Evolutionary conservation across 768 basidiomycete genomes (phyloP).

Genomic region (Tylopilus subfusipes): DNA sequence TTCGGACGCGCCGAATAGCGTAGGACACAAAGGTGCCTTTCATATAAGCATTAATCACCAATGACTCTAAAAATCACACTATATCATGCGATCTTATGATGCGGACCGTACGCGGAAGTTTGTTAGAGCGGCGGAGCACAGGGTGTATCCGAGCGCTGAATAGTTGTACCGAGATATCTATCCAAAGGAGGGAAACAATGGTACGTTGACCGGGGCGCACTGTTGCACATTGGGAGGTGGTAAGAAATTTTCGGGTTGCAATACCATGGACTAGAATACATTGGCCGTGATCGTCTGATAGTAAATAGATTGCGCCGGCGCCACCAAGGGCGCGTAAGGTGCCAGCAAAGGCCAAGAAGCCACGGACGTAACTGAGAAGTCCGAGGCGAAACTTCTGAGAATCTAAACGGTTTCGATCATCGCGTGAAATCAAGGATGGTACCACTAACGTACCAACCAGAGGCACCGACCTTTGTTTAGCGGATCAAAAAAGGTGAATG

Average conservation of each 20-base stretch:
- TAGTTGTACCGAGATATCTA: conserved; percentile 12
- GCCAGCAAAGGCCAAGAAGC: conserved; percentile 26
- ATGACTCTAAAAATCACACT: conserved; percentile 5
- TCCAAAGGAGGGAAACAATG: conserved; percentile 23
- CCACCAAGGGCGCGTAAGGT: conserved; percentile 29
- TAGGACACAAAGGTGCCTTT: conserved; percentile 6
- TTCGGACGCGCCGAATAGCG: conserved; percentile 5
- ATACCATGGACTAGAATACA: conserved; percentile 10
- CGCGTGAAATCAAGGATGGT: conserved; percentile 18
- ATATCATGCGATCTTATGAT: neutral
- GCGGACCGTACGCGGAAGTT: conserved; percentile 21
- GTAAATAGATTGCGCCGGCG: conserved; percentile 18
- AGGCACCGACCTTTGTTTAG: conserved; percentile 13
- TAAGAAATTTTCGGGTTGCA: conserved; percentile 8
- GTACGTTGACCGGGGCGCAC: conserved; percentile 17
- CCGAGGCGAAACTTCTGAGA: conserved; percentile 33
- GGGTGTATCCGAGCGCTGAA: conserved; percentile 14
- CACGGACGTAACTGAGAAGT: conserved; percentile 34
- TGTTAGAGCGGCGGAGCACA: conserved; percentile 22
- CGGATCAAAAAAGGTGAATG: conserved; percentile 18
- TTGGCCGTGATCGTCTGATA: conserved; percentile 23
- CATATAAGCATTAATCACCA: conserved; percentile 11
- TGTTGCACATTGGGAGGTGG: conserved; percentile 17
- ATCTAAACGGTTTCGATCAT: conserved; percentile 26
- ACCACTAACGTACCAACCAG: conserved; percentile 16